A percentile compares a stretch with the other conserved stretches of the same genome.
phyloP scores from a whole-genome alignment of 306 rosid genomes.

The Vigna unguiculata region DNA sequence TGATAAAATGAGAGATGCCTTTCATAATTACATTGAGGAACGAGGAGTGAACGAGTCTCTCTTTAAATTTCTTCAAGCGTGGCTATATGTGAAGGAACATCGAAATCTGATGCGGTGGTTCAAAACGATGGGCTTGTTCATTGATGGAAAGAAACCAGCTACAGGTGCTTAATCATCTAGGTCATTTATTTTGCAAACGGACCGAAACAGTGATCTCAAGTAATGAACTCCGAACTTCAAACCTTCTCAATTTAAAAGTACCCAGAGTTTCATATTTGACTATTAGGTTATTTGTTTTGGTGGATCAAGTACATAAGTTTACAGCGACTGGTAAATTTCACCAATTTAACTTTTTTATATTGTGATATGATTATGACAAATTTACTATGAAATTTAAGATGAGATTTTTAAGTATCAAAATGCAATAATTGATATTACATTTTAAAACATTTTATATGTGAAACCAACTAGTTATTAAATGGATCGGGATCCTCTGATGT shows the following conservation, averaged over 20 bases:
- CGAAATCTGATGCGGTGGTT: conserved; percentile 90
- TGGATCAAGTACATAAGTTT: background rate
- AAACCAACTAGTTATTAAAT: background rate
- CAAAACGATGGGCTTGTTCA: conserved; percentile 69
- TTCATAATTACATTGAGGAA: conserved; percentile 84
- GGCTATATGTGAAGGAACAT: conserved; percentile 95
- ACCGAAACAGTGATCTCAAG: background rate
- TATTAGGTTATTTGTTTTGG: background rate
- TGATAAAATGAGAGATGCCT: conserved; percentile 76
- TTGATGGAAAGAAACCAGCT: conserved; percentile 58
- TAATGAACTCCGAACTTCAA: conserved; percentile 27
- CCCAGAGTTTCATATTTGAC: background rate
- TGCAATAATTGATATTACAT: background rate
- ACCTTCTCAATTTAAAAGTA: conserved; percentile 11
- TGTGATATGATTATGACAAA: background rate
- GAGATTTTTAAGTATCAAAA: background rate
- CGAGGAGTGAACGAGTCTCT: conserved; percentile 84
- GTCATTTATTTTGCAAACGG: conserved; percentile 32
- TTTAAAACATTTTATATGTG: conserved; percentile 3
- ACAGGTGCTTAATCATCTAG: conserved; percentile 48
- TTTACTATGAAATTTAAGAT: background rate
- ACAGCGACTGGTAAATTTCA: background rate
- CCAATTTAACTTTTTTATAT: background rate
- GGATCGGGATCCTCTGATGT: no score
- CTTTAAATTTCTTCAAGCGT: conserved; percentile 90